Evolutionary conservation across 2,329 filamentous ascomycete genomes (phyloP).

Genomic region (Verticillium dahliae): DNA sequence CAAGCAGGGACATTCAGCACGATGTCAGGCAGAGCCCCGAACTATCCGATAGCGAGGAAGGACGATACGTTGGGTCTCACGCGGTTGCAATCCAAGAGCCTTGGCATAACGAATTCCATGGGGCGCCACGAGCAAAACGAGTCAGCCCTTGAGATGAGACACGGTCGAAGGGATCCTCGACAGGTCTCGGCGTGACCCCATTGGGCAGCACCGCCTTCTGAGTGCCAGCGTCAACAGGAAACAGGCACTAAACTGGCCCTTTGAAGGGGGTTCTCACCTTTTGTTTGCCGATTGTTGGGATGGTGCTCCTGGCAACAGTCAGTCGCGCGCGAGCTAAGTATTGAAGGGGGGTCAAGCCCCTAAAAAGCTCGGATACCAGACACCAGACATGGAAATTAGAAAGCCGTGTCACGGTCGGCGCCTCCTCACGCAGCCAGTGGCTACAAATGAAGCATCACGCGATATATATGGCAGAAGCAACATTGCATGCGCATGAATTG

Average conservation of each 20-base stretch:
- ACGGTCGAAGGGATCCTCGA: neutral
- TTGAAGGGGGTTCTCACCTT: too few species aligned
- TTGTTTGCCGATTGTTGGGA: neutral
- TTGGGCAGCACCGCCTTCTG: neutral
- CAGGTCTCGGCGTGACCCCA: neutral
- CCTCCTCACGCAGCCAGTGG: neutral
- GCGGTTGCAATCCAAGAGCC: neutral
- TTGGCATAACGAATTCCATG: neutral
- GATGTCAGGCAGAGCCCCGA: neutral
- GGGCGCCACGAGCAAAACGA: neutral
- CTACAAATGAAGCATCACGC: neutral
- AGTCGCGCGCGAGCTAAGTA: neutral
- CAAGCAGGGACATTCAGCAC: neutral
- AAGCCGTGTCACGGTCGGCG: neutral
- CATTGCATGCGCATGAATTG: neutral
- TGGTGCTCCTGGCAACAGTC: neutral
- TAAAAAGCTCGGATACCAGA: neutral
- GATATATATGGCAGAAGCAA: neutral
- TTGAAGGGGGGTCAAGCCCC: neutral
- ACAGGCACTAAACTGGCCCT: neutral
- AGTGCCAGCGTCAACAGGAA: neutral
- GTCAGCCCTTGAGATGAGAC: neutral
- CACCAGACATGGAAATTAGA: neutral
- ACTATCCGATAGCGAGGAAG: neutral
- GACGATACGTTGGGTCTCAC: neutral